phyloP scores from a whole-genome alignment of 2,329 filamentous ascomycete species.

The Fusarium penzigii region DNA sequence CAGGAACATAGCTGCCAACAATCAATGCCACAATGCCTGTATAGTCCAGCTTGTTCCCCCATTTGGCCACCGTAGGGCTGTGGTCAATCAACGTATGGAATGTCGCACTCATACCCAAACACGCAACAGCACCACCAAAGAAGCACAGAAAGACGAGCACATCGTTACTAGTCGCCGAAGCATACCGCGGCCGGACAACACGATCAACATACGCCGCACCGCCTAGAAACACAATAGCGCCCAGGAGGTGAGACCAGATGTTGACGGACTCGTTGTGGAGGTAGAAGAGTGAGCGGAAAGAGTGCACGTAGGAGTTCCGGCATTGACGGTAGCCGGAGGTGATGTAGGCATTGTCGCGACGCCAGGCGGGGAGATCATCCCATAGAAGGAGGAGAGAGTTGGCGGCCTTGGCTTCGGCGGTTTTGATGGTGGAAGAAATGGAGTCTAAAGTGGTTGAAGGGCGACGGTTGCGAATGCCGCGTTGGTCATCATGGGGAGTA shows the following conservation, averaged over 20 bases:
- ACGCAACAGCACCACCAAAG: conserved; percentile 71
- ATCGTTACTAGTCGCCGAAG: conserved; percentile 61
- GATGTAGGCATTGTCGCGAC: conserved; percentile 61
- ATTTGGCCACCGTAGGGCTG: conserved; percentile 71
- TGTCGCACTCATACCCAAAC: conserved; percentile 78
- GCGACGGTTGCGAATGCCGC: conserved; percentile 30
- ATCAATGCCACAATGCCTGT: conserved; percentile 91
- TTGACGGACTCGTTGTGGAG: conserved; percentile 65
- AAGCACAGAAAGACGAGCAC: conserved; percentile 76
- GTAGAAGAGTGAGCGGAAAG: conserved; percentile 50
- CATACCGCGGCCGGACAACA: conserved; percentile 65
- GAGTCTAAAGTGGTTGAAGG: conserved; percentile 30
- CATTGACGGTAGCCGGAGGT: conserved; percentile 53
- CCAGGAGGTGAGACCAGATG: conserved; percentile 66
- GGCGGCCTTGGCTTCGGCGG: conserved; percentile 42
- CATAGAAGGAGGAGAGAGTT: conserved; percentile 50
- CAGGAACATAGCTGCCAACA: conserved; percentile 86
- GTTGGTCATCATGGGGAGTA: conserved; percentile 3
- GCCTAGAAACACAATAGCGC: conserved; percentile 59
- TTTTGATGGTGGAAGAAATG: conserved; percentile 23
- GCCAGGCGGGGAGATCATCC: conserved; percentile 61
- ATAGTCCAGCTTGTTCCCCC: conserved; percentile 94
- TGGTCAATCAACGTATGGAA: conserved; percentile 89
- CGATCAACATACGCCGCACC: conserved; percentile 55
- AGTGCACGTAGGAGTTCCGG: conserved; percentile 48